These are phyloP conservation scores for Saitozyma podzolica DNA, from an alignment of 768 basidiomycete species.

Conservation along the genomic window DNA sequence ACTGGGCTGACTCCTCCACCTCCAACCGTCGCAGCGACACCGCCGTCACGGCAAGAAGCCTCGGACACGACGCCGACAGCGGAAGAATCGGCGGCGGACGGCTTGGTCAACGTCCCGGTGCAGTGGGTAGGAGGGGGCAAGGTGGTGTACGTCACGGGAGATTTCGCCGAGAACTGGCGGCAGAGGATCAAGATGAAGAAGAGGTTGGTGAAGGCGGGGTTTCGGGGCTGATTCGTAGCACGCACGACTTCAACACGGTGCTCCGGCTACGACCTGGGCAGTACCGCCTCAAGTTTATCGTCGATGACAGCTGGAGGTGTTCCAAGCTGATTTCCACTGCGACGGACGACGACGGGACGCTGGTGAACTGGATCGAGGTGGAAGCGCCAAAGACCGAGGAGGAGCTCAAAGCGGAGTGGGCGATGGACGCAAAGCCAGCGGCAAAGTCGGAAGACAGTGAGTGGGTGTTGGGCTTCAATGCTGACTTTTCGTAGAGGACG, in stretches of 20 bases:
- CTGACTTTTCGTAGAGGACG: conserved; percentile 48
- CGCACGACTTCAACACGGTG: conserved; percentile 50
- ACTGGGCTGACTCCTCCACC: conserved; percentile 11
- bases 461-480: conserved; percentile 31
- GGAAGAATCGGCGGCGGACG: conserved; percentile 16
- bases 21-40: conserved; percentile 27
- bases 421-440: conserved; percentile 35
- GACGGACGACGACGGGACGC: conserved; percentile 81
- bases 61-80: neutral
- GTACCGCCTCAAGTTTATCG: conserved; percentile 90
- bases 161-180: conserved; percentile 54
- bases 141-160: conserved; percentile 52
- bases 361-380: conserved; percentile 91
- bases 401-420: conserved; percentile 44
- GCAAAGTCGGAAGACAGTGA: conserved; percentile 35
- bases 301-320: conserved; percentile 81
- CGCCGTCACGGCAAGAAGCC: conserved; percentile 13
- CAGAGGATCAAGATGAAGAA: conserved; percentile 49
- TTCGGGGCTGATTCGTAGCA: conserved; percentile 28
- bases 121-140: conserved; percentile 54
- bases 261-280: conserved; percentile 78
- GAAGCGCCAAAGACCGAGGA: conserved; percentile 50
- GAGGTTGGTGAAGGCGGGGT: conserved; percentile 33
- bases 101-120: conserved; percentile 48
- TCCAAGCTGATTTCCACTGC: conserved; percentile 69